Conservation (phyloP, 805 yeast genomes). For the Ogataea pignaliae region DNA sequence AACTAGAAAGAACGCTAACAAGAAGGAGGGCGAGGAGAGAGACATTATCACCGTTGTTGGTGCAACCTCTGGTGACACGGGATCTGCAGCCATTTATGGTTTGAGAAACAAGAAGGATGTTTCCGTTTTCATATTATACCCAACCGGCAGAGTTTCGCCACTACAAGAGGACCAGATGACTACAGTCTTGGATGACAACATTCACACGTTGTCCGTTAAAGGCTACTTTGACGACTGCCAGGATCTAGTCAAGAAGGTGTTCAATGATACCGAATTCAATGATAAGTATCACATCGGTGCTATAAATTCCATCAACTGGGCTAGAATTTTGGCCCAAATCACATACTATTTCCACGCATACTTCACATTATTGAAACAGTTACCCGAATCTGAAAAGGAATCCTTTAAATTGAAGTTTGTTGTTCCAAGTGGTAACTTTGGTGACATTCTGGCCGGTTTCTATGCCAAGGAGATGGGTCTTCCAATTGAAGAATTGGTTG, state of each 20-base stretch:
- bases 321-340: conserved; percentile 95
- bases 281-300: conserved; percentile 92
- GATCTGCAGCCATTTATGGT: conserved; percentile 98
- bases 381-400: conserved; percentile 24
- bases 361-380: conserved; percentile 57
- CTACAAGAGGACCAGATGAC: conserved; percentile 99
- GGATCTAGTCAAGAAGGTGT: conserved; percentile 88
- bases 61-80: conserved; percentile 99
- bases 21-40: conserved; percentile 46
- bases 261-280: conserved; percentile 87
- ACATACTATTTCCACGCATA: conserved; percentile 93
- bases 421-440: conserved; percentile 98
- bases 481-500: conserved; percentile 79
- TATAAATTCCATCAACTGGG: conserved; percentile 98
- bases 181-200: conserved; percentile 86
- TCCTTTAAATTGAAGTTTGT: conserved; percentile 66
- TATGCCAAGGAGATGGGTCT: conserved; percentile 94
- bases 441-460: conserved; percentile 96
- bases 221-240: conserved; percentile 99
- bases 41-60: conserved; percentile 94
- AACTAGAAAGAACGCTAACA: conserved; percentile 60
- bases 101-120: conserved; percentile 95
- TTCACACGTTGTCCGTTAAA: conserved; percentile 89
- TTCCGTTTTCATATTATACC: conserved; percentile 93
- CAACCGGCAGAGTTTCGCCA: conserved; percentile 96